These are phyloP conservation scores for Solanum chacoense DNA, from an alignment of 305 asterid genomes.

Conservation along the genomic window DNA sequence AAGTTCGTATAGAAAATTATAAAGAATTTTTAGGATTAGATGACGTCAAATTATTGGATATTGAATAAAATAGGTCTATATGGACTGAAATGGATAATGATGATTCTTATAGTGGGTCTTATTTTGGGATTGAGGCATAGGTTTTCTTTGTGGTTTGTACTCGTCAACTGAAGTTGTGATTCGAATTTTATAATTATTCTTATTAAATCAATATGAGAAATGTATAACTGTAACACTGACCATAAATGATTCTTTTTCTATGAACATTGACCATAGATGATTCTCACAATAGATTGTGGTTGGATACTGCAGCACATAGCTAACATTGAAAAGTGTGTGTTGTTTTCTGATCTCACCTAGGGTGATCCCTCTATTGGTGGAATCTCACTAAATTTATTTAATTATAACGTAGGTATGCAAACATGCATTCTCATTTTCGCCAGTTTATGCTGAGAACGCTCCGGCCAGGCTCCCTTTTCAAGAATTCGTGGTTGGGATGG, in stretches of 20 bases:
- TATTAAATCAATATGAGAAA: background rate
- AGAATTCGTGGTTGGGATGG: constrained; percentile 84
- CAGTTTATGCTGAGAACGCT: constrained; percentile 91
- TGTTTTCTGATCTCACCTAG: background rate
- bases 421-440: constrained; percentile 95
- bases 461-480: constrained; percentile 89
- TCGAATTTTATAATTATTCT: background rate
- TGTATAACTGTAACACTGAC: background rate
- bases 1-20: background rate
- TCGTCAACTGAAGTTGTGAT: background rate
- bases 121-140: background rate
- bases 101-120: background rate
- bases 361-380: background rate
- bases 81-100: background rate
- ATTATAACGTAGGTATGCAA: constrained; percentile 69
- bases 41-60: background rate
- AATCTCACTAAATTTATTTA: background rate
- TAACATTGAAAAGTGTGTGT: background rate
- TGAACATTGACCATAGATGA: background rate
- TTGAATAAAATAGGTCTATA: background rate
- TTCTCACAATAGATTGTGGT: background rate
- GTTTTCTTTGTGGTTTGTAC: background rate
- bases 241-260: background rate
- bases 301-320: background rate
- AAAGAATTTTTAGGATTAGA: background rate